Base-by-base conservation (phyloP, 2,329 filamentous ascomycete species). In the Neurospora sp. region DNA sequence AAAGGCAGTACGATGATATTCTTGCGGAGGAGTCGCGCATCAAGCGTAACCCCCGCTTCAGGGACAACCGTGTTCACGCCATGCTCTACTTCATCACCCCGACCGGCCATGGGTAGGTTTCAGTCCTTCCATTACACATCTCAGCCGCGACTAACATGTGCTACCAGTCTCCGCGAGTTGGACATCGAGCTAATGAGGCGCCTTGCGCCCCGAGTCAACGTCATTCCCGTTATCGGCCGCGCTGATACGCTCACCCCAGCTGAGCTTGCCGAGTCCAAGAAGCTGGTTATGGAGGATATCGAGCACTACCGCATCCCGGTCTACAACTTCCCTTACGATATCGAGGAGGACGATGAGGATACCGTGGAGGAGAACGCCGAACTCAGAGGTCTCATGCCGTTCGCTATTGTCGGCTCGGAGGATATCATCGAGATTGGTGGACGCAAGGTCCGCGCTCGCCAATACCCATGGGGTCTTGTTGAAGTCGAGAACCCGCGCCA, bases 141-240 rank as follows among this genome's bases (percentile, higher is more conserved):
- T 69, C 57, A 70, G 76, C 77, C 67, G 77, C 69, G 37, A 33
- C 73, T 69, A 43, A 76, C 73, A 11, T 2, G 3, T 3, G 3
- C 17, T 10, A 43, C 23, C 67, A 96, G 96, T 80, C 92, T 99
- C 76, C 96, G 96, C 80, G 96, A 99, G 86, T 90, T 99, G 77
- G 96, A 99, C 78, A 99, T 99, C 77, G 96, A 99, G 85, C 88
- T 99, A 80, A 99, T 99, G 96, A 98, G 95, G 88, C 95, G 96
- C 78, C 91, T 99, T 68, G 97, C 96, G 28, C 96, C 96, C 73
- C 93, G 96, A 80, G 95, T 97, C 83, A 99, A 99, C 81, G 96
- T 99, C 76, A 99, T 99, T 75, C 96, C 96, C 73, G 96, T 99
- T 77, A 97, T 99, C 80, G 96, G 96, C 79, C 97, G 97, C 82